These are phyloP conservation scores for Cutaneotrichosporon sp. DNA, from an alignment of 1,284 basidiomycete genomes.

Conservation along the genomic window DNA sequence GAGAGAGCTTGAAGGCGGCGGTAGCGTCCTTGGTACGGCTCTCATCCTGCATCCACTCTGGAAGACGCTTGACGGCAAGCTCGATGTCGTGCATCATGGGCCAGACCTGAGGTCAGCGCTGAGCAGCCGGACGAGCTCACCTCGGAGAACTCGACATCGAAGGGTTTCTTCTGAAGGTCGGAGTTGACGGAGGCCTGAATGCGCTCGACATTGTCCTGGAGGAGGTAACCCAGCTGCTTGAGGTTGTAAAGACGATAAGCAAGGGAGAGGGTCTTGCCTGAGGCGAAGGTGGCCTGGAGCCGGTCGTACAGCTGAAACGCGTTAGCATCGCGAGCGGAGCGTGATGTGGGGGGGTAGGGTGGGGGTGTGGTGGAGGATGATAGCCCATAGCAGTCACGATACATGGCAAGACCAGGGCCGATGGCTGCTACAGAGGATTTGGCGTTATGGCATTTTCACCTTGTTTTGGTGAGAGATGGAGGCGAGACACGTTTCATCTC, in stretches of 20 bases:
- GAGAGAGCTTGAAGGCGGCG: slow-evolving; percentile 37
- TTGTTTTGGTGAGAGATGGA: no score
- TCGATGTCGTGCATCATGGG: slow-evolving; percentile 59
- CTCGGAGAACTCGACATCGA: slow-evolving; percentile 29
- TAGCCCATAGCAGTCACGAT: no score
- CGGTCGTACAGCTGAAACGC: slow-evolving; percentile 52
- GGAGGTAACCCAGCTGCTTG: slow-evolving; percentile 58
- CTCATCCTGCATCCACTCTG: slow-evolving; percentile 70
- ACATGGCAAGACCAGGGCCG: no score
- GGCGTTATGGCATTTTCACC: no score
- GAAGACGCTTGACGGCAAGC: slow-evolving; percentile 62
- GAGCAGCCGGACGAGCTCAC: slow-evolving; percentile 20
- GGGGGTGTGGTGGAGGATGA: not conserved
- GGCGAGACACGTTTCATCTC: no score
- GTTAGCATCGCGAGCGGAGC: not conserved
- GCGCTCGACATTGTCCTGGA: slow-evolving; percentile 57
- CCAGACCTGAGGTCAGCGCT: slow-evolving; percentile 32
- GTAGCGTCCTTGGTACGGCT: slow-evolving; percentile 54
- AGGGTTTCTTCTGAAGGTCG: slow-evolving; percentile 56
- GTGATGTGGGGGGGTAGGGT: not conserved
- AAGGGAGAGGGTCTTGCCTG: slow-evolving; percentile 55
- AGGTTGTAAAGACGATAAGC: slow-evolving; percentile 61
- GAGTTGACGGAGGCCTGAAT: slow-evolving; percentile 54
- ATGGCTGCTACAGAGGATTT: no score
- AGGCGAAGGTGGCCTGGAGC: slow-evolving; percentile 54